Base-by-base conservation (phyloP, 306 rosid species). In the Ormosia emarginata region DNA sequence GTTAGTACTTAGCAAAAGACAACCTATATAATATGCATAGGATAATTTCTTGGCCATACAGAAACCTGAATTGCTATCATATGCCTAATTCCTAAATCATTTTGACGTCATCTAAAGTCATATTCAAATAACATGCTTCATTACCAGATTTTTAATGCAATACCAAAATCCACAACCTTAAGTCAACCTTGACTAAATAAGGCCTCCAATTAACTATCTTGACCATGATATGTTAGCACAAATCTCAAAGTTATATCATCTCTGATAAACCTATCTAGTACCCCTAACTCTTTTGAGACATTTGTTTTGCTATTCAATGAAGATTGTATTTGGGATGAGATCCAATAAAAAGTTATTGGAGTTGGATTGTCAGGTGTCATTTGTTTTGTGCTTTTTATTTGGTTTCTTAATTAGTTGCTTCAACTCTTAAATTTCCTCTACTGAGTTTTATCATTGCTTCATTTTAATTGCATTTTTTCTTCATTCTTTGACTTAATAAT, bases 111-210 rank as follows among this genome's bases (percentile, higher is more conserved):
- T 33, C 55, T 13, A 39, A 40, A 69, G 50, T 50, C 80, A 63
- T 15, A 58, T 73, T 73, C 68, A 52, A 81, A 40, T 36, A 14
- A 49, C 62, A 67, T 58, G 56, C 17, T 56, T 43, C 74, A 32
- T 43, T 44, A 57, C 34, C 6, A 71, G 41, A 63, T 2, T 36
- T 55, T 52, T 14, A 65, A 59, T 59, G 71, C 73, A 67, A 59
- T 47, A 18, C 53, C 69, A 40, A 50, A 77, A 43, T 86, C 53
- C 64, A 79, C 74, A 53, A 72, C 33, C 67, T 17, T 77, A 65
- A 71, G 7, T 44, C 50, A 69, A 52, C 15, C 76, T 2, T 62
- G 68, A 39, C 24, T 64, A 56, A 77, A 50, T 37, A 77, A 52
- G 74, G 40, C 65, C 59, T 76, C 71, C 43, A 77, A 46, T 30